Percentiles rank a stretch among this genome's conserved stretches.
phyloP scores from a whole-genome alignment of 2,329 filamentous ascomycete species.

The Cadophora malorum region DNA sequence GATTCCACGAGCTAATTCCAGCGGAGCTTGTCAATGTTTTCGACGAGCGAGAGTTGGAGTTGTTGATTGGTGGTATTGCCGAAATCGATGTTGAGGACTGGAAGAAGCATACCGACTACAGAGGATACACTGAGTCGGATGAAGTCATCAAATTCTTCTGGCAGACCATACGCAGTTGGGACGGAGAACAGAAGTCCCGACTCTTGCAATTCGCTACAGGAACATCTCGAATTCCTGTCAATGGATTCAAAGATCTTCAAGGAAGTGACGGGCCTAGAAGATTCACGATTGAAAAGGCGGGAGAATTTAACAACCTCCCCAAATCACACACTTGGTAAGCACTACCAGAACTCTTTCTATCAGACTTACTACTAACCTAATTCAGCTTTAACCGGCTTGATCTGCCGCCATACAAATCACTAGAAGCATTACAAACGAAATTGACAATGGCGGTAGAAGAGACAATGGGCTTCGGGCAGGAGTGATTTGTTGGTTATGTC shows the following conservation, averaged over 20 bases:
- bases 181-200: constrained; percentile 97
- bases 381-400: constrained; percentile 94
- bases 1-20: constrained; percentile 97
- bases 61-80: constrained; percentile 98
- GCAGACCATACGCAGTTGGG: constrained; percentile 96
- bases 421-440: constrained; percentile 86
- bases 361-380: constrained; percentile 33
- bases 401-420: constrained; percentile 87
- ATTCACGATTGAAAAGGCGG: constrained; percentile 98
- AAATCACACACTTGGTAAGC: constrained; percentile 98
- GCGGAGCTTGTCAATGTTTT: constrained; percentile 98
- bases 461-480: constrained; percentile 98
- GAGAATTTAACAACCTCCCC: constrained; percentile 86
- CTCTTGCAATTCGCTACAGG: constrained; percentile 96
- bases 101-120: constrained; percentile 99
- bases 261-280: constrained; percentile 93
- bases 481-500: constrained; percentile 57
- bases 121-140: constrained; percentile 96
- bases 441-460: constrained; percentile 97
- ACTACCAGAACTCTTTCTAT: constrained; percentile 6
- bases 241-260: constrained; percentile 98
- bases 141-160: constrained; percentile 99
- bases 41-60: constrained; percentile 94
- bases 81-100: constrained; percentile 99
- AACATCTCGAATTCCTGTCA: constrained; percentile 96